Base-by-base conservation (phyloP, 495 filamentous ascomycete species). In the Podospora sp. region DNA sequence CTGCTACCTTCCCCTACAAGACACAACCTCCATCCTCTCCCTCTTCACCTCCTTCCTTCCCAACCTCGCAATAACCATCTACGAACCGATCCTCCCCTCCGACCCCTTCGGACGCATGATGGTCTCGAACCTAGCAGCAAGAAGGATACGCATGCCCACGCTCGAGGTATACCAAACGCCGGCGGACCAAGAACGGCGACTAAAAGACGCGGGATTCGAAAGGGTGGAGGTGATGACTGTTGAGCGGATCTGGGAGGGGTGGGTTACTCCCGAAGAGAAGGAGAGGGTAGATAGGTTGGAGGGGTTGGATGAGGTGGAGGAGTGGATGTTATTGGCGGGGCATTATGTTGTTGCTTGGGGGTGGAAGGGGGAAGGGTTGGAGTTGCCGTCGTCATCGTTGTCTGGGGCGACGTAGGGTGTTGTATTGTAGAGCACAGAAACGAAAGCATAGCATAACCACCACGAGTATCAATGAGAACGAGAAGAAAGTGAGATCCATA, bases 321-420 rank as follows among this genome's bases (percentile, higher is more conserved):
- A 99, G 80, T 97, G 94, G 93, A 81, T 87, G 71, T 75, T 99
- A 74, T 76, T 99, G 71, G 92, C 92, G 5, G 84, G 84, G 66
- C 95, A 99, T 82, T 99, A 99, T 77, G 90, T 93, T 68, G 84
- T 98, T 63, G 89, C 84, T 11, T 97, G 94, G 94, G 94, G 75
- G 4, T 83, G 79, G 79, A 79, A 70, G 68, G 79, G 80, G 0
- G 56, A 59, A 21, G 74, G 73, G 22, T 73, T 78, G 52, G 68
- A 65, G 27, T 60, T 76, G 65, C 29, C 51, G 1, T 58, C 18
- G 12, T 58, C 27, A 62, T 22, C 51, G 1, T 58, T 12, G 12
- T 58, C 27, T 24, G n/a, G 11, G 7, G 29, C 22, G 20, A 26
- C 5, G 40, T 40, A 33, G 40, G 16, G n/a, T 14, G 21, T 49